A percentile compares a stretch with the other conserved stretches of the same genome.
phyloP scores from a whole-genome alignment of 768 basidiomycete genomes.

The Mycena galericulata region DNA sequence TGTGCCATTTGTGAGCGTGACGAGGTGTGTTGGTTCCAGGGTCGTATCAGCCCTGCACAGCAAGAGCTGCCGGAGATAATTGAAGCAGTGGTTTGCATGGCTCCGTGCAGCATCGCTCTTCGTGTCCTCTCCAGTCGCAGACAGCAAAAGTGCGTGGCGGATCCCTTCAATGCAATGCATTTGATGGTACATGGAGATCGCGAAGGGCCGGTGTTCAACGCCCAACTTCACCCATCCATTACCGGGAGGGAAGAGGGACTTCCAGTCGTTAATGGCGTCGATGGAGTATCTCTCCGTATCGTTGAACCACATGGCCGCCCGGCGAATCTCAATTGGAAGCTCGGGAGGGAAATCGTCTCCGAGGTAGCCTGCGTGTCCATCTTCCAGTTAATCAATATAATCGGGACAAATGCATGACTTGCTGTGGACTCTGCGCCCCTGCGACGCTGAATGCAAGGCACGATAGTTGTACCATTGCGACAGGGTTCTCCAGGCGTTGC shows the following conservation, averaged over 20 bases:
- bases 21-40: conserved; percentile 2
- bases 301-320: too few species aligned
- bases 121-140: background rate
- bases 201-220: background rate
- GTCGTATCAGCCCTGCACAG: conserved; percentile 12
- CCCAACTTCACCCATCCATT: conserved; percentile 12
- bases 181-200: conserved; percentile 24
- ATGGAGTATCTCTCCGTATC: too few species aligned
- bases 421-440: too few species aligned
- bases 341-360: too few species aligned
- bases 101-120: background rate
- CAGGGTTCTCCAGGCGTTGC: too few species aligned
- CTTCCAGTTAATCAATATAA: too few species aligned
- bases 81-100: conserved; percentile 18
- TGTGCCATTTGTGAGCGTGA: background rate
- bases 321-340: too few species aligned
- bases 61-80: conserved; percentile 20
- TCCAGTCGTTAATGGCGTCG: background rate
- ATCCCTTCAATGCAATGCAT: conserved; percentile 12
- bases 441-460: too few species aligned
- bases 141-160: background rate
- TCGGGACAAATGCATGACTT: too few species aligned
- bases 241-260: conserved; percentile 6
- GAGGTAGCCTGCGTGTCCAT: too few species aligned
- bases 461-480: too few species aligned